These are phyloP conservation scores for Penicillium sp. DNA, from an alignment of 2,329 filamentous ascomycete genomes.

Conservation along the genomic window DNA sequence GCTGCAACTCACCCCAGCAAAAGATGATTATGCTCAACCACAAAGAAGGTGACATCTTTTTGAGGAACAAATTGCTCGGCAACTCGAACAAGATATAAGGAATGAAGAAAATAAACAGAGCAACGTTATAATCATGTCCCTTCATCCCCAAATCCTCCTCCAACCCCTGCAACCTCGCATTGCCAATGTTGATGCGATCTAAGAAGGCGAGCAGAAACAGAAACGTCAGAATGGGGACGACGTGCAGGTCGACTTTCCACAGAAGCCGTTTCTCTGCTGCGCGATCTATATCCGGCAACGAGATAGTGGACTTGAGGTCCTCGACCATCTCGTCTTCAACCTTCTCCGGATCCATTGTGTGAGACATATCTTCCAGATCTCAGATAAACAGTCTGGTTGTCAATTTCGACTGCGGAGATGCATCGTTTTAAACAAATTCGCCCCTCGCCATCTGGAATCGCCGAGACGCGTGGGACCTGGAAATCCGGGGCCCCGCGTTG, in stretches of 20 bases:
- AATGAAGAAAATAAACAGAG: conserved; percentile 46
- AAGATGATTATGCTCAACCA: conserved; percentile 45
- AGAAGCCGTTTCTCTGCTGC: conserved; percentile 46
- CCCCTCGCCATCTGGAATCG: too few species aligned
- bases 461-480: not conserved
- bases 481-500: conserved; percentile 11
- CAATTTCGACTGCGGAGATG: not conserved
- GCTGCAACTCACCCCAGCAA: conserved; percentile 34
- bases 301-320: conserved; percentile 14
- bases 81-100: conserved; percentile 47
- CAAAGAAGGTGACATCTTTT: conserved; percentile 41
- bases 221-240: conserved; percentile 48
- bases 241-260: conserved; percentile 48
- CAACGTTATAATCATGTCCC: conserved; percentile 43
- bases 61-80: conserved; percentile 48
- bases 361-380: not conserved
- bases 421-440: not conserved
- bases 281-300: conserved; percentile 21
- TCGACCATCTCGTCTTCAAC: conserved; percentile 15
- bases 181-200: conserved; percentile 49
- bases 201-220: conserved; percentile 47
- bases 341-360: conserved; percentile 16
- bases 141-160: conserved; percentile 45
- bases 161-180: conserved; percentile 46
- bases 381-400: not conserved